A percentile compares a stretch with the other conserved stretches of the same genome.
These are phyloP conservation scores for Stagonosporopsis vannaccii DNA, from an alignment of 2,329 filamentous ascomycete species.

Conservation along the genomic window DNA sequence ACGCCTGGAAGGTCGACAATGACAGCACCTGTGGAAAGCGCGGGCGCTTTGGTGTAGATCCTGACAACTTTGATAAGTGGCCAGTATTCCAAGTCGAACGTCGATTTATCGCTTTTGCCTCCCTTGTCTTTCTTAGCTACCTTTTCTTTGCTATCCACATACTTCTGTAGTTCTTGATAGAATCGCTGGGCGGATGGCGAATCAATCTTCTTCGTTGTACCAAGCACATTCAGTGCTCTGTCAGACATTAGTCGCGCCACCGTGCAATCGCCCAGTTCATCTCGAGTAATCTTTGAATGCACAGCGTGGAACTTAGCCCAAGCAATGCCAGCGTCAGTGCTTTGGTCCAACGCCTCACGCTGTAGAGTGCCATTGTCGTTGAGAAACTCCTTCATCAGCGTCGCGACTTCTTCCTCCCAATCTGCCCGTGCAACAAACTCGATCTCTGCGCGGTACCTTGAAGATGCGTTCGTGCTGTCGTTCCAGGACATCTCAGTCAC, in stretches of 20 bases:
- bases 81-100: slow-evolving; percentile 53
- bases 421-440: slow-evolving; percentile 63
- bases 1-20: slow-evolving; percentile 67
- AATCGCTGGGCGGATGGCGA: slow-evolving; percentile 52
- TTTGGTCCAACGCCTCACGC: slow-evolving; percentile 49
- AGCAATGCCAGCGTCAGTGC: slow-evolving; percentile 58
- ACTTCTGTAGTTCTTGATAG: slow-evolving; percentile 56
- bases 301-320: slow-evolving; percentile 61
- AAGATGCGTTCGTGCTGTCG: slow-evolving; percentile 45
- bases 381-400: slow-evolving; percentile 59
- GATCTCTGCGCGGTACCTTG: slow-evolving; percentile 62
- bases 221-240: slow-evolving; percentile 55
- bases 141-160: slow-evolving; percentile 65
- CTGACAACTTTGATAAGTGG: slow-evolving; percentile 63
- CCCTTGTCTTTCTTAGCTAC: slow-evolving; percentile 41
- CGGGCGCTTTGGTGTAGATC: slow-evolving; percentile 59
- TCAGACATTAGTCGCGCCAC: slow-evolving; percentile 55
- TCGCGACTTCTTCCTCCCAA: slow-evolving; percentile 61
- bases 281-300: slow-evolving; percentile 54
- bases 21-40: slow-evolving; percentile 61
- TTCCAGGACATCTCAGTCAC: slow-evolving; percentile 69
- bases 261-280: slow-evolving; percentile 47
- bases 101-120: slow-evolving; percentile 25
- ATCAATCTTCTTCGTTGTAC: slow-evolving; percentile 53
- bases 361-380: slow-evolving; percentile 51